Evolutionary conservation across 495 filamentous ascomycete species (phyloP).

Genomic region (Podospora appendiculata): DNA sequence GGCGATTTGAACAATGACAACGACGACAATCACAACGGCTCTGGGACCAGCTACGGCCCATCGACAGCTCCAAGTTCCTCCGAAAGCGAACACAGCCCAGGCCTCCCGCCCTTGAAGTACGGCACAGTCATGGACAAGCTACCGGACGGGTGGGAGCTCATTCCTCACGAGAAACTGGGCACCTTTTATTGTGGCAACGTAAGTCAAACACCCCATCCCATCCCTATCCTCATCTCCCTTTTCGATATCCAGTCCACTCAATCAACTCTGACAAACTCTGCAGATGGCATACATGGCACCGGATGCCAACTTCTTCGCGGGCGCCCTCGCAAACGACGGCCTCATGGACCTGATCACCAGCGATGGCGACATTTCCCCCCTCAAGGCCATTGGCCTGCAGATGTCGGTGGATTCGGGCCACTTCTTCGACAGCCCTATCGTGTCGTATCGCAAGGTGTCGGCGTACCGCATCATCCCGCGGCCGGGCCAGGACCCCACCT

Average conservation of each 20-base stretch:
- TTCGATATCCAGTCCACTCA: background rate
- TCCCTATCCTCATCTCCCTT: background rate
- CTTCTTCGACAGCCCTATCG: conserved; percentile 71
- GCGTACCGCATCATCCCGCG: conserved; percentile 80
- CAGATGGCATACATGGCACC: conserved; percentile 87
- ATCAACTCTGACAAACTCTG: conserved; percentile 1
- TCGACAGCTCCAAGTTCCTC: background rate
- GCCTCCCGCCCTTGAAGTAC: conserved; percentile 65
- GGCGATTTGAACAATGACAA: conserved; percentile 25
- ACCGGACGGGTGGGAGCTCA: conserved; percentile 64
- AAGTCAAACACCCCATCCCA: conserved; percentile 4
- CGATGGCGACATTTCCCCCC: conserved; percentile 61
- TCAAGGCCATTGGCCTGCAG: conserved; percentile 57
- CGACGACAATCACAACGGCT: conserved; percentile 1
- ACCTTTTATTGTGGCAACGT: conserved; percentile 92
- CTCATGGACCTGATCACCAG: conserved; percentile 77
- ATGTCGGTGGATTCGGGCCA: conserved; percentile 58
- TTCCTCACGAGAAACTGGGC: conserved; percentile 67
- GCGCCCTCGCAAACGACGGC: conserved; percentile 77
- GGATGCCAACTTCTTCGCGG: conserved; percentile 81
- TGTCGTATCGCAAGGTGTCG: conserved; percentile 71
- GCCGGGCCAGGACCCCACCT: conserved; percentile 43
- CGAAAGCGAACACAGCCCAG: conserved; percentile 14
- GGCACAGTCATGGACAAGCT: conserved; percentile 72
- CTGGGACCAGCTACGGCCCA: background rate